Evolutionary conservation across 148 eudicot genomes (phyloP).

Genomic region (Cornus suecica): DNA sequence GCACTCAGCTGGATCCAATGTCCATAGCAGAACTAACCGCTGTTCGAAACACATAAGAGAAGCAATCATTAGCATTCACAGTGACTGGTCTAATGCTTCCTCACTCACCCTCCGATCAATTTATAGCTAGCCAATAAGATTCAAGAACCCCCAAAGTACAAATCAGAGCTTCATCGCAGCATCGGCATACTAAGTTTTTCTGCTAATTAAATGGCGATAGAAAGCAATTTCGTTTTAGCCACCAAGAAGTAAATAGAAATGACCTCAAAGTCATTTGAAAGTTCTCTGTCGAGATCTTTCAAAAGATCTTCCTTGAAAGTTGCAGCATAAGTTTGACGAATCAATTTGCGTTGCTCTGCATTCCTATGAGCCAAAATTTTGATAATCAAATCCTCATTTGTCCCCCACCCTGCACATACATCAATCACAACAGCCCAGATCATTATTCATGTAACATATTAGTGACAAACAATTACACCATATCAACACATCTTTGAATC

Average conservation of each 20-base stretch:
- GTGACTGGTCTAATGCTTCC: not conserved
- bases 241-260: not conserved
- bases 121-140: not conserved
- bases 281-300: conserved; percentile 72
- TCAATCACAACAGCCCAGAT: not conserved
- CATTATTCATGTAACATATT: not conserved
- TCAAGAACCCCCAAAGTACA: not conserved
- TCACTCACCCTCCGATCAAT: not conserved
- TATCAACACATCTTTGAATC: not conserved
- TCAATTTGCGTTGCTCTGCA: conserved; percentile 69
- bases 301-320: conserved; percentile 73
- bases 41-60: conserved; percentile 15
- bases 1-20: conserved; percentile 69
- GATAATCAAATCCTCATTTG: conserved; percentile 77
- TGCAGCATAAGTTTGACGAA: conserved; percentile 54
- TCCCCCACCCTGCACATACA: conserved; percentile 80
- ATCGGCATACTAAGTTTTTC: not conserved
- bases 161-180: not conserved
- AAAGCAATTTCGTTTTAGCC: not conserved
- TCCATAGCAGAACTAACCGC: conserved; percentile 64
- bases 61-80: conserved; percentile 1
- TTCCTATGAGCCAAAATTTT: conserved; percentile 77
- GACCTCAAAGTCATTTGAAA: conserved; percentile 85
- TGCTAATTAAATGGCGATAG: not conserved
- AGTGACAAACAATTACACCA: not conserved